Conservation (phyloP, 495 filamentous ascomycete species). For the Hapsidospora chrysogenum region DNA sequence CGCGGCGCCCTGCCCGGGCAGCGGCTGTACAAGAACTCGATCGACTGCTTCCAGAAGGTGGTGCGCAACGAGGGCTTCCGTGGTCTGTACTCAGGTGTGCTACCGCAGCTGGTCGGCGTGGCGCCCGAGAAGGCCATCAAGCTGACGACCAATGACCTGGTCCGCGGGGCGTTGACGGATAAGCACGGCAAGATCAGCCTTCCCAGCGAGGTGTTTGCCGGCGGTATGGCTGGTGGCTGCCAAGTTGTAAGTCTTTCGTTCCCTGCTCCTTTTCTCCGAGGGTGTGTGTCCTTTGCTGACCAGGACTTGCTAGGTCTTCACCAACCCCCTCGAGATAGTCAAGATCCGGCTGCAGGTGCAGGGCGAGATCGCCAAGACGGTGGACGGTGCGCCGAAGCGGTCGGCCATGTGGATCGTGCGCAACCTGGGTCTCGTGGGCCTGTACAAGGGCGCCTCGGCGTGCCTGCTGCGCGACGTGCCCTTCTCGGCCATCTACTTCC, state of each 20-base stretch:
- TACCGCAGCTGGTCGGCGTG: constrained; percentile 91
- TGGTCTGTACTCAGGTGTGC: constrained; percentile 83
- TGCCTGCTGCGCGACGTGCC: constrained; percentile 92
- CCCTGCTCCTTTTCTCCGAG: background rate
- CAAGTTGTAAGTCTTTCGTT: constrained; percentile 63
- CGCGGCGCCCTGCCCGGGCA: constrained; percentile 64
- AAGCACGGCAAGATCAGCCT: constrained; percentile 59
- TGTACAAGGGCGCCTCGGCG: constrained; percentile 96
- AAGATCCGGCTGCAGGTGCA: constrained; percentile 98
- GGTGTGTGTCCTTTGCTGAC: too few relatives aligned
- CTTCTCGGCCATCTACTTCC: constrained; percentile 98
- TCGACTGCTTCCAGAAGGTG: constrained; percentile 87
- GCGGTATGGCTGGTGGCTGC: constrained; percentile 81
- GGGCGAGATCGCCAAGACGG: constrained; percentile 81
- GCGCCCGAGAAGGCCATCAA: constrained; percentile 99
- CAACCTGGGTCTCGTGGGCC: constrained; percentile 83
- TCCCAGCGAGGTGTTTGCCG: constrained; percentile 62
- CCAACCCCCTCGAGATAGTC: constrained; percentile 95
- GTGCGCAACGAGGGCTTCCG: constrained; percentile 78
- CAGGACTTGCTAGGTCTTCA: constrained; percentile 79
- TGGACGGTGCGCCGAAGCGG: constrained; percentile 67
- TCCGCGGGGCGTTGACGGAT: constrained; percentile 60
- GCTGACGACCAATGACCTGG: constrained; percentile 90
- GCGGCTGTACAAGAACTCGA: constrained; percentile 84
- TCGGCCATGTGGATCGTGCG: constrained; percentile 95